Base-by-base conservation (phyloP, 192 early-diverging fungal genomes). In the Ambispora gerdemannii region DNA sequence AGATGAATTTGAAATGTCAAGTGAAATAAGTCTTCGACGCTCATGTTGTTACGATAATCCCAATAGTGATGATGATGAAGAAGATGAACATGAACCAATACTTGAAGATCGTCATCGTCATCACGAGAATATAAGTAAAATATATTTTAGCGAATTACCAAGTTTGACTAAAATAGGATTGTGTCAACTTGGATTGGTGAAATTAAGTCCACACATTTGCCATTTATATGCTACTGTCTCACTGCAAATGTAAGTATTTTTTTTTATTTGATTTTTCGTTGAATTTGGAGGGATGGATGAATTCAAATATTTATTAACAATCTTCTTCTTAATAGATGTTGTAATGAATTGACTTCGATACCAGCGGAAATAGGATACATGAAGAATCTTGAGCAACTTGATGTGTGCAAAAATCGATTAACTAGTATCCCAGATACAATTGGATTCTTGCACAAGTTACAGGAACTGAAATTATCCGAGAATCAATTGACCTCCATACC, bases 361-460 rank as follows among this genome's bases (percentile, higher is more conserved):
- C 93, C 93, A 25, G 73, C 82, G 2, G 85, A 90, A 61, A 87
- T 95, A 61, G 91, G 91, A 6, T 86, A 88, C 58, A 72, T 95
- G 63, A 78, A 82, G 35, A 88, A 87, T 72, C 73, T 95, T n/a
- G 82, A 78, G 6, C 70, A 76, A 4, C 81, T 93, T 11, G 83
- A 87, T 53, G 67, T 93, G 2, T 79, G 88, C 15, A 76, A 81
- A 43, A 95, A 95, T 77, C 77, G 70, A 24, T 74, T 95, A 6
- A 76, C 75, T 3, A 43, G 30, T 10, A 74, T 95, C 0, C 93
- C 93, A 2, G 83, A 87, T 31, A 87, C 88, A 0, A 86, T 95
- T 63, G 82, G 81, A 8, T 72, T 78, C 49, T 81, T 95, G 17
- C 74, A 82, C 8, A 87, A 87, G 36, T 76, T 95, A 2, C 79